These are phyloP conservation scores for Panicum virgatum DNA, from an alignment of 202 grass and related monocot species.

Conservation along the genomic window DNA sequence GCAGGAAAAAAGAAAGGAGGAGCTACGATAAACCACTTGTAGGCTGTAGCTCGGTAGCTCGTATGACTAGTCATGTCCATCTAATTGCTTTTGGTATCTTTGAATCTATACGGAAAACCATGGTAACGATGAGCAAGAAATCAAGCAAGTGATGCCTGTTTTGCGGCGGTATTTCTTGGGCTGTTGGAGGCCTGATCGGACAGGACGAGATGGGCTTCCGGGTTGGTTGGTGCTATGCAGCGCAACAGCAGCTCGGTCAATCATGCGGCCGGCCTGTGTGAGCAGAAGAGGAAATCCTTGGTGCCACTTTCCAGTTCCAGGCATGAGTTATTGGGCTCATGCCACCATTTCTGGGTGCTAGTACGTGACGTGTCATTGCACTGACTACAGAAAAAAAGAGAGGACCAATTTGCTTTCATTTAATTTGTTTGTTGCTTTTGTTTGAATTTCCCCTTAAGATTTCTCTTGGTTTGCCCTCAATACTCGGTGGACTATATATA, in stretches of 20 bases:
- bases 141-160: not conserved
- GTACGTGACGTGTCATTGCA: constrained; percentile 44
- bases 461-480: not conserved
- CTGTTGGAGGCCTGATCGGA: not conserved
- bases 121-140: not conserved
- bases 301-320: constrained; percentile 58
- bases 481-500: not conserved
- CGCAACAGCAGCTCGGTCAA: not conserved
- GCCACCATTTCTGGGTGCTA: constrained; percentile 5
- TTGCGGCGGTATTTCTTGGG: too few species aligned
- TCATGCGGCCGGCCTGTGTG: not conserved
- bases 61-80: constrained; percentile 28
- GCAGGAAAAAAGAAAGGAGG: not conserved
- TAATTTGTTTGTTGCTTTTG: not conserved
- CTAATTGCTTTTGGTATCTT: not conserved
- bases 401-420: constrained; percentile 4
- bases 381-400: constrained; percentile 25
- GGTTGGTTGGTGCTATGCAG: not conserved
- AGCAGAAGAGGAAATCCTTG: constrained; percentile 34
- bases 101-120: not conserved
- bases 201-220: not conserved
- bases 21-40: not conserved
- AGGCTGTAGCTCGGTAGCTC: not conserved
- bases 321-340: constrained; percentile 27
- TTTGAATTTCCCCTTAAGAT: not conserved